Evolutionary conservation across 306 rosid genomes (phyloP), one percentile per base, ranked within the genome.

Genomic region (Cucurbita argyrosperma): DNA sequence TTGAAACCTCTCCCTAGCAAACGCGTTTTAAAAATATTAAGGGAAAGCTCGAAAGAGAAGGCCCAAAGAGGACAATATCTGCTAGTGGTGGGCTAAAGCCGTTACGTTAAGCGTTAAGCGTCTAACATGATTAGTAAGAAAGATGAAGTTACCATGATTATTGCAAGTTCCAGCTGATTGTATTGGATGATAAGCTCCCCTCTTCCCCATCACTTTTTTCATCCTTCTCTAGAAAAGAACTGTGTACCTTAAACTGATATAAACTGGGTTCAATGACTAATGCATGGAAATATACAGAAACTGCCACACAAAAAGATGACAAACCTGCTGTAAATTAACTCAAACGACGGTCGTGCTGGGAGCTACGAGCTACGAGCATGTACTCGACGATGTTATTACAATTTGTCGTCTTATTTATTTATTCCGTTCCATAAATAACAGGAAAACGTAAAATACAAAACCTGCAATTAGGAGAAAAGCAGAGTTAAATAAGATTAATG

Each of bases 61-160:
- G 4, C 3, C 35, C 35, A 30, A 30, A 30, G 35, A 26, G 30
- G 30, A 26, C 30, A 26, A 26, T 26, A 26, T 26, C 30, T 26
- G 3, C 30, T 26, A 26, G 30, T 3, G 30, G 30, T 26, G 3
- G 30, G 30, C 30, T 26, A 26, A 26, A 26, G 30, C 30, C 30
- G 30, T 26, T 26, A 26, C 30, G 30, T 26, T 26, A 26, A 26
- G 30, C 30, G 30, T 26, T 26, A 26, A 26, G 30, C 30, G 30
- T 26, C 30, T 26, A 26, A 68, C 12, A 49, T 6, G 45, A 49
- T 13, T 47, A 69, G 58, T 23, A 49, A 49, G 57, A 69, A 68
- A 23, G 74, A 46, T 21, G 18, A 70, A 70, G 35, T 70, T 70
- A 70, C 74, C 74, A 70, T 70, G 74, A 51, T 51, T 35, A 35